Conservation (phyloP, 305 asterid species). For the Fraxinus velutina region DNA sequence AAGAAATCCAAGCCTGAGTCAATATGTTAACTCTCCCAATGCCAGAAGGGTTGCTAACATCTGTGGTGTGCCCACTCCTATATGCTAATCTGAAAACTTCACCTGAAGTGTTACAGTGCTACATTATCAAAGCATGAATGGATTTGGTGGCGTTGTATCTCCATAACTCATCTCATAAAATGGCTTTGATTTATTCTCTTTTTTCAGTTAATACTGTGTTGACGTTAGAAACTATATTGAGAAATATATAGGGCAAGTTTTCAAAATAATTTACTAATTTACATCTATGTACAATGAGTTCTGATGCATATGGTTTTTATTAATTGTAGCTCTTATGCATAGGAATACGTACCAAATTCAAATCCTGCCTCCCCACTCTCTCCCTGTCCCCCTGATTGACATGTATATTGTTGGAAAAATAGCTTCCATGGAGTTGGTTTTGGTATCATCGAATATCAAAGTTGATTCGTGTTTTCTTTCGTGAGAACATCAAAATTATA, state of each 20-base stretch:
- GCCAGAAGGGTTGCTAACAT: slow-evolving; percentile 31
- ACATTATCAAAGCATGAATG: neutral
- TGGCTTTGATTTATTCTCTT: neutral
- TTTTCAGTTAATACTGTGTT: neutral
- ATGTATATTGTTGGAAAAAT: neutral
- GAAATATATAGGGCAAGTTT: neutral
- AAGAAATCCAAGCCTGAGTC: slow-evolving; percentile 27
- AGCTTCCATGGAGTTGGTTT: neutral
- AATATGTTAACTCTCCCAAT: slow-evolving; percentile 37
- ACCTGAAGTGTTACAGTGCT: neutral
- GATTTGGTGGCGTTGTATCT: neutral
- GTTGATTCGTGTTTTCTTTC: neutral
- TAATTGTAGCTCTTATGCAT: neutral
- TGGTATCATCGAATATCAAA: neutral
- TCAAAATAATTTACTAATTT: neutral
- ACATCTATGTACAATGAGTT: neutral
- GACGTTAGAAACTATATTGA: neutral
- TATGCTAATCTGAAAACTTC: slow-evolving; percentile 12
- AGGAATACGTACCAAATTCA: neutral
- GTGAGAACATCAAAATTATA: too few species aligned
- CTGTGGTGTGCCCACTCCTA: slow-evolving; percentile 37
- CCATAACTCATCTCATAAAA: neutral
- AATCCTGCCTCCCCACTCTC: too few species aligned
- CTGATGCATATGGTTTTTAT: neutral
- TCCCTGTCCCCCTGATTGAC: neutral